These are phyloP conservation scores for Capsaspora owczarzaki DNA, from an alignment of 78 protist species.

Conservation along the genomic window DNA sequence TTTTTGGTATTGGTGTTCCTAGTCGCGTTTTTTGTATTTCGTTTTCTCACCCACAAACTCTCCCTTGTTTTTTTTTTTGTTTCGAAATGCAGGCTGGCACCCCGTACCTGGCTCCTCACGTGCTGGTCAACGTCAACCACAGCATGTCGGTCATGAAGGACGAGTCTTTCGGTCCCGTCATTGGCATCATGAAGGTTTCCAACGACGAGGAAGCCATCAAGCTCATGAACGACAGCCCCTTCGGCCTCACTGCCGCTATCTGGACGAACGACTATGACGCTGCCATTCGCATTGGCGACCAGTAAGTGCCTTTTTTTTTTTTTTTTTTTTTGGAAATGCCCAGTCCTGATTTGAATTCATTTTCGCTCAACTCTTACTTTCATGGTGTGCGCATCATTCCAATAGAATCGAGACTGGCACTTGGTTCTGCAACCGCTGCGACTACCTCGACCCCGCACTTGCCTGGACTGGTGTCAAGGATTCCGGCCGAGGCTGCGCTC, in stretches of 20 bases:
- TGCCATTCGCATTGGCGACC: conserved; percentile 5
- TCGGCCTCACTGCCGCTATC: conserved; percentile 15
- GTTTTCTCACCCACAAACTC: too few species aligned
- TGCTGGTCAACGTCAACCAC: conserved; percentile 17
- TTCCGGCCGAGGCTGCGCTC: conserved; percentile 21
- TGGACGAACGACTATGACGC: conserved; percentile 10
- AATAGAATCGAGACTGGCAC: neutral
- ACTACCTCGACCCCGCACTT: conserved; percentile 5
- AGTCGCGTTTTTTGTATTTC: too few species aligned
- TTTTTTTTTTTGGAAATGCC: too few species aligned
- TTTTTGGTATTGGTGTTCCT: too few species aligned
- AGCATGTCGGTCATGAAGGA: conserved; percentile 22
- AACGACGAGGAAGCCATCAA: conserved; percentile 18
- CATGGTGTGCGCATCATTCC: too few species aligned
- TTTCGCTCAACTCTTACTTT: neutral
- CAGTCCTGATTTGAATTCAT: neutral
- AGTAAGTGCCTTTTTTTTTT: neutral
- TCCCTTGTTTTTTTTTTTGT: too few species aligned
- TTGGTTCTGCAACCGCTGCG: neutral
- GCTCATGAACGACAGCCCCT: conserved; percentile 22
- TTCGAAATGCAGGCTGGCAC: conserved; percentile 11
- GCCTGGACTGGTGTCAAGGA: conserved; percentile 35
- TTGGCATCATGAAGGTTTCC: conserved; percentile 29
- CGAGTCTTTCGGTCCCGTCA: conserved; percentile 28
- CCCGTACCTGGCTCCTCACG: conserved; percentile 21